These are phyloP conservation scores for Xerocomus subilludens DNA, from an alignment of 1,284 basidiomycete genomes.

Conservation along the genomic window DNA sequence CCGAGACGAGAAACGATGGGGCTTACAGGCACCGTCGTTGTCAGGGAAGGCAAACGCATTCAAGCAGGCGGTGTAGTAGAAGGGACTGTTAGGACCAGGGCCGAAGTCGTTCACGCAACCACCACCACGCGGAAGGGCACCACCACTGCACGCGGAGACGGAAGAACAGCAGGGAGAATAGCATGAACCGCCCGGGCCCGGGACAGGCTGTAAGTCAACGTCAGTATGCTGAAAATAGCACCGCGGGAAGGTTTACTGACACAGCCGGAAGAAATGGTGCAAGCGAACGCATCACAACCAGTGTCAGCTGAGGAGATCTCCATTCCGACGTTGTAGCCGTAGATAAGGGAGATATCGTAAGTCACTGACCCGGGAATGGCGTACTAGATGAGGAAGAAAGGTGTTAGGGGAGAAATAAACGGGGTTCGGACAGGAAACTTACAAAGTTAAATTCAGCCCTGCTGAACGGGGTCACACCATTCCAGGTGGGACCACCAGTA, in stretches of 20 bases:
- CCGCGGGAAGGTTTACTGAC: conserved; percentile 25
- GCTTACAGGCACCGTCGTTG: conserved; percentile 34
- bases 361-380: conserved; percentile 52
- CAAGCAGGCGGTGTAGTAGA: conserved; percentile 42
- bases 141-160: conserved; percentile 35
- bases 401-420: neutral
- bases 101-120: conserved; percentile 40
- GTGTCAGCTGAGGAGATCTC: conserved; percentile 51
- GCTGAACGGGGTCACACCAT: conserved; percentile 46
- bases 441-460: conserved; percentile 49
- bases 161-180: conserved; percentile 46
- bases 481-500: conserved; percentile 47
- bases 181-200: conserved; percentile 40
- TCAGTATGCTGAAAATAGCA: conserved; percentile 14
- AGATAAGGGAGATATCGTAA: conserved; percentile 55
- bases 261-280: conserved; percentile 30
- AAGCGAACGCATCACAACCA: conserved; percentile 47
- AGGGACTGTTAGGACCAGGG: conserved; percentile 42
- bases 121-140: conserved; percentile 44
- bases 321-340: conserved; percentile 57
- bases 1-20: neutral
- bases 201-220: conserved; percentile 36
- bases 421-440: neutral
- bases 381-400: conserved; percentile 30
- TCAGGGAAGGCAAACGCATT: conserved; percentile 49